Conservation (phyloP, 2,329 filamentous ascomycete genomes). For the Sclerotiophoma versabilis region DNA sequence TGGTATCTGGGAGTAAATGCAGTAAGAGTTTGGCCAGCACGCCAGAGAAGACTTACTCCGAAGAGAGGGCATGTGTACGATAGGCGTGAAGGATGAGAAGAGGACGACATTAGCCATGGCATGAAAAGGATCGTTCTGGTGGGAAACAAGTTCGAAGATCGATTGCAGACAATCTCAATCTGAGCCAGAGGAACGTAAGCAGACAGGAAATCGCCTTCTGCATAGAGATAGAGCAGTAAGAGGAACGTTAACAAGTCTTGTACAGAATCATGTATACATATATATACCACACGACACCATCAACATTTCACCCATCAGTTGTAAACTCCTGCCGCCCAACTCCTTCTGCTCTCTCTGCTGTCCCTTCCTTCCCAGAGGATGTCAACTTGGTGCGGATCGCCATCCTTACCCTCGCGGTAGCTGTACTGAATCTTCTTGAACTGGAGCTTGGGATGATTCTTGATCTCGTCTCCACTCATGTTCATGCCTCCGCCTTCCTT, state of each 20-base stretch:
- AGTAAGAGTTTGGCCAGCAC: not conserved
- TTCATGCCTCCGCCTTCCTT: conserved; percentile 32
- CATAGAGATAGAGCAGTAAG: not conserved
- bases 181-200: not conserved
- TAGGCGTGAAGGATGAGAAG: not conserved
- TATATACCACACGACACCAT: conserved; percentile 6
- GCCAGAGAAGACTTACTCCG: not conserved
- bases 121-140: too few relatives aligned
- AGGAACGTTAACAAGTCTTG: conserved; percentile 1
- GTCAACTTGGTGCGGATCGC: conserved; percentile 36
- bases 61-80: conserved; percentile 1
- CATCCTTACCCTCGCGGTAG: conserved; percentile 34
- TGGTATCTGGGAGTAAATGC: conserved; percentile 70
- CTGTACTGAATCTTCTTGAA: conserved; percentile 39
- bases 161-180: not conserved
- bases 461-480: conserved; percentile 39
- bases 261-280: conserved; percentile 16
- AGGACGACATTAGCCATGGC: not conserved
- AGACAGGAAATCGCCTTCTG: not conserved
- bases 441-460: conserved; percentile 31
- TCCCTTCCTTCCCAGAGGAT: conserved; percentile 36
- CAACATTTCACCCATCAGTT: conserved; percentile 17
- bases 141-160: not conserved
- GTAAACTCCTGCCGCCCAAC: conserved; percentile 35
- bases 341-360: conserved; percentile 26